Evolutionary conservation across 208 protist species (phyloP).

Genomic region (Angomonas deanei): DNA sequence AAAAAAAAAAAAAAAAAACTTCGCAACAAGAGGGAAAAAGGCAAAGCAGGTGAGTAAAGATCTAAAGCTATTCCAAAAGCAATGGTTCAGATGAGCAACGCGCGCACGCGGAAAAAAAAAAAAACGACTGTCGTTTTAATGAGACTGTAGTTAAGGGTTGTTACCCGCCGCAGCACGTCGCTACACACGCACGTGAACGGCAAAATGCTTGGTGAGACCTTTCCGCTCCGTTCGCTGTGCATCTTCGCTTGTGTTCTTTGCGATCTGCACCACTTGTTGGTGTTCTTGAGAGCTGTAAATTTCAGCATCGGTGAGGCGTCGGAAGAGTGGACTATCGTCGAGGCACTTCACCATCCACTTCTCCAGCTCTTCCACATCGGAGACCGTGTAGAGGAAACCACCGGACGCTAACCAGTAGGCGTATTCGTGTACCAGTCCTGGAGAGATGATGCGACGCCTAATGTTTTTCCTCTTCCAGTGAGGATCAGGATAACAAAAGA

Average conservation of each 20-base stretch:
- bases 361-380: slow-evolving; percentile 89
- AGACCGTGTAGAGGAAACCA: slow-evolving; percentile 96
- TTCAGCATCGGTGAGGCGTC: slow-evolving; percentile 66
- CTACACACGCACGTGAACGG: slow-evolving; percentile 62
- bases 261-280: slow-evolving; percentile 50
- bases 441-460: slow-evolving; percentile 95
- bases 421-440: slow-evolving; percentile 94
- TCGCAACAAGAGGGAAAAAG: background rate
- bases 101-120: too few relatives aligned
- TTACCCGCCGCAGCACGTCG: background rate
- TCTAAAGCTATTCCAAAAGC: background rate
- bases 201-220: slow-evolving; percentile 76
- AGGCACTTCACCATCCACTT: slow-evolving; percentile 93
- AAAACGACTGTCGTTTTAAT: too few relatives aligned
- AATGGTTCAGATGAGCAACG: background rate
- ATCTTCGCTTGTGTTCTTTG: slow-evolving; percentile 75
- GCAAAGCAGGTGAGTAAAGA: background rate
- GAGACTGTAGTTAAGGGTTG: background rate
- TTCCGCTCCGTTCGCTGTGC: slow-evolving; percentile 82
- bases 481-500: slow-evolving; percentile 98
- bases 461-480: slow-evolving; percentile 98
- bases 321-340: slow-evolving; percentile 92
- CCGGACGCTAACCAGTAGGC: slow-evolving; percentile 93
- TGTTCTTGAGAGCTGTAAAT: slow-evolving; percentile 27
- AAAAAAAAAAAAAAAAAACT: background rate